Evolutionary conservation across 2,329 filamentous ascomycete genomes (phyloP).

Genomic region (Apiospora phragmitis): DNA sequence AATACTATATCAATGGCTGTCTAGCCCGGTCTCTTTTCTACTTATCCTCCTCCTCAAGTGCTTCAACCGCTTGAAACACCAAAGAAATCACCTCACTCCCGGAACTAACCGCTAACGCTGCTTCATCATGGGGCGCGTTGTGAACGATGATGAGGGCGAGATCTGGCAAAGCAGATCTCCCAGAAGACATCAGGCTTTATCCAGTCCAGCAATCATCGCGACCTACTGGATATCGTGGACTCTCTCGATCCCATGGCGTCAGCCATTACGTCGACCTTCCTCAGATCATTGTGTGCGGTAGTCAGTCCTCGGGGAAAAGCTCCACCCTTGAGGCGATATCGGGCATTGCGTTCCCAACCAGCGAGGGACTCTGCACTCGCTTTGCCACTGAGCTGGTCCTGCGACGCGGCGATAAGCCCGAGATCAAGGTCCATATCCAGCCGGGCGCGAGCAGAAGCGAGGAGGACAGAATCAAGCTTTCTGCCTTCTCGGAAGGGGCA

Average conservation of each 20-base stretch:
- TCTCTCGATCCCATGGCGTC: slow-evolving; percentile 35
- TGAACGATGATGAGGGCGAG: not conserved
- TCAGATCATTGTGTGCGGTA: slow-evolving; percentile 50
- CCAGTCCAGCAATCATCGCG: slow-evolving; percentile 16
- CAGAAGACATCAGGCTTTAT: slow-evolving; percentile 30
- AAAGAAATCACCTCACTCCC: too few relatives aligned
- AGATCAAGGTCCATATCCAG: not conserved
- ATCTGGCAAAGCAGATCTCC: slow-evolving; percentile 24
- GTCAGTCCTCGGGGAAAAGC: slow-evolving; percentile 57
- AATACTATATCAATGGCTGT: not conserved
- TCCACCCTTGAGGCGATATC: slow-evolving; percentile 55
- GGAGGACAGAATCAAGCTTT: slow-evolving; percentile 12
- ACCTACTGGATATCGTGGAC: slow-evolving; percentile 11
- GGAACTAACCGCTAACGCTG: not conserved
- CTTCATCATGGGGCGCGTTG: slow-evolving; percentile 19
- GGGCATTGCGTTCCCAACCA: slow-evolving; percentile 55
- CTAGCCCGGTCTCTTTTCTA: not conserved
- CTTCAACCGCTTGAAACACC: not conserved
- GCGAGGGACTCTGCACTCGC: not conserved
- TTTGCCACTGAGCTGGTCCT: slow-evolving; percentile 5
- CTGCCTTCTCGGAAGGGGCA: slow-evolving; percentile 23
- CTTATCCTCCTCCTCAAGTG: not conserved
- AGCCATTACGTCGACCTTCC: slow-evolving; percentile 35
- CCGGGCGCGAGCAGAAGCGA: not conserved
- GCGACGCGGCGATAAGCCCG: not conserved